These are phyloP conservation scores for Candida sanyaensis DNA, from an alignment of 1,139 yeast species.

Conservation along the genomic window DNA sequence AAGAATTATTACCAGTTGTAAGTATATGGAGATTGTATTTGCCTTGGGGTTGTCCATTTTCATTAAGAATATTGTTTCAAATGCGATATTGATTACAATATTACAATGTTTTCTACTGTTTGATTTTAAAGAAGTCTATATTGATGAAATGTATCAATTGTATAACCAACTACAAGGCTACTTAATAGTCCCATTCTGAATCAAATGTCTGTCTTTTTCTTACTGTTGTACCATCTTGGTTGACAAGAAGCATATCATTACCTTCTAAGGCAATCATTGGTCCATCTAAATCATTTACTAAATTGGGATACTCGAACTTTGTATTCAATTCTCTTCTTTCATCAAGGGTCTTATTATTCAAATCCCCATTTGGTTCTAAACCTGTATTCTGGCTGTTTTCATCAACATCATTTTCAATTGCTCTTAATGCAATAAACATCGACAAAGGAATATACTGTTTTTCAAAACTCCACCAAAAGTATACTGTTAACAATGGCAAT, in stretches of 20 bases:
- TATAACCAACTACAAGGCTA: neutral
- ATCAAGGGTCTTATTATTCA: constrained; percentile 50
- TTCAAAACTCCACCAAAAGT: constrained; percentile 79
- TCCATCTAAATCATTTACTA: constrained; percentile 71
- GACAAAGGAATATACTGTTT: constrained; percentile 79
- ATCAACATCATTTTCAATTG: constrained; percentile 29
- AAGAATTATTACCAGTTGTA: constrained; percentile 36
- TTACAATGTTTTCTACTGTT: constrained; percentile 1
- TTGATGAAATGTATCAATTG: constrained; percentile 3
- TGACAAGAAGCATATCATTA: constrained; percentile 59
- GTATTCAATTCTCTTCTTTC: constrained; percentile 68
- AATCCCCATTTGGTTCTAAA: constrained; percentile 11
- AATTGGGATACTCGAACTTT: constrained; percentile 74
- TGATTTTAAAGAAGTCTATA: neutral
- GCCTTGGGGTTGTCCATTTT: constrained; percentile 1
- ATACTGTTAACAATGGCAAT: constrained; percentile 66
- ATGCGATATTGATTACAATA: neutral
- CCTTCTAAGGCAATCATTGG: constrained; percentile 77
- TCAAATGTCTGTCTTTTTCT: constrained; percentile 17
- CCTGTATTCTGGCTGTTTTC: constrained; percentile 11
- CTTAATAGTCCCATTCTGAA: constrained; percentile 15
- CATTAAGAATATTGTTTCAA: neutral
- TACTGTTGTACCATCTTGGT: constrained; percentile 51
- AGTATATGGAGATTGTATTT: constrained; percentile 1
- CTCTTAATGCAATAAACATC: constrained; percentile 79